Percentiles rank a stretch among this genome's conserved stretches.
Evolutionary conservation across 768 basidiomycete species (phyloP).

Genomic region (Lactarius tabidus): DNA sequence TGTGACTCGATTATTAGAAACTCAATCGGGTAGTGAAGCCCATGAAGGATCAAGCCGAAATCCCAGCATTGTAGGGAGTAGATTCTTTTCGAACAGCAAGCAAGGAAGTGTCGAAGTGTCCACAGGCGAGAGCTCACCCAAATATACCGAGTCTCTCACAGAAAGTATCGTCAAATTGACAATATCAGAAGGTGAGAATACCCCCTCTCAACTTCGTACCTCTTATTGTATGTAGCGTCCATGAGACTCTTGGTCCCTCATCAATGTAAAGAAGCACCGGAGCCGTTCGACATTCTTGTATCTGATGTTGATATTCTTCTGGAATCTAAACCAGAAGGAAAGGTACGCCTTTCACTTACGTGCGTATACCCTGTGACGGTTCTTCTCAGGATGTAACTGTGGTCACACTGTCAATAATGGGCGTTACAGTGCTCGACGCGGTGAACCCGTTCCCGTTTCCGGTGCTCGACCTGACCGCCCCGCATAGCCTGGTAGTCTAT

Average conservation of each 20-base stretch:
- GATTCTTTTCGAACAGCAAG: conserved; percentile 55
- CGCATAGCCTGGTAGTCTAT: conserved; percentile 53
- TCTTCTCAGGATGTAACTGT: conserved; percentile 61
- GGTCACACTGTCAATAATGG: conserved; percentile 58
- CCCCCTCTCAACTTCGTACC: background rate
- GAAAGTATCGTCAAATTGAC: conserved; percentile 50
- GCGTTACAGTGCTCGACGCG: conserved; percentile 53
- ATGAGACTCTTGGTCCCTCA: conserved; percentile 52
- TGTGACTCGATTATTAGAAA: conserved; percentile 55
- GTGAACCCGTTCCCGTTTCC: conserved; percentile 34
- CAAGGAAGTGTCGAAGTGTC: conserved; percentile 38
- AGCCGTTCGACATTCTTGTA: conserved; percentile 53
- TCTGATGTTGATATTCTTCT: conserved; percentile 61
- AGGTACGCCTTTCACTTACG: conserved; percentile 41
- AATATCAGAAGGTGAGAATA: conserved; percentile 36
- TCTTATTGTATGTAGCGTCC: conserved; percentile 31
- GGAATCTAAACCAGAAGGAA: conserved; percentile 67
- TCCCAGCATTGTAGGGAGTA: conserved; percentile 72
- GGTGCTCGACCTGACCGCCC: conserved; percentile 53
- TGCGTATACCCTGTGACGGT: background rate
- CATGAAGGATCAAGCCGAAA: conserved; percentile 45
- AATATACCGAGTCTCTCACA: conserved; percentile 28
- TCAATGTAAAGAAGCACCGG: conserved; percentile 29
- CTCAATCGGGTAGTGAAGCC: conserved; percentile 26
- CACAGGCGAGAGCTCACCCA: conserved; percentile 33